These are phyloP conservation scores for Ophiostoma tasmaniense DNA, from an alignment of 2,329 filamentous ascomycete genomes.

Conservation along the genomic window DNA sequence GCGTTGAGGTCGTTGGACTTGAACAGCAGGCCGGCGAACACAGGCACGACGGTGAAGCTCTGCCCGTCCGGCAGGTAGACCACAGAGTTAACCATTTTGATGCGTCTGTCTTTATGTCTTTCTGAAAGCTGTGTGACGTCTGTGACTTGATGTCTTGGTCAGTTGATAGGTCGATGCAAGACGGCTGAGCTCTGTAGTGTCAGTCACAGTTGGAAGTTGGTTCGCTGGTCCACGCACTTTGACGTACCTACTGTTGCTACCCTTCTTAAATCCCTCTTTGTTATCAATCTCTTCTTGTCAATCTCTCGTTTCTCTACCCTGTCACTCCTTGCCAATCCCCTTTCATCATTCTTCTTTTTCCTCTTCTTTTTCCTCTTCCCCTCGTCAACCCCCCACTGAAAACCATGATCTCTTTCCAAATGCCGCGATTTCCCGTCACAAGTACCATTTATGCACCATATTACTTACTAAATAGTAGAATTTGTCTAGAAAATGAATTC, in stretches of 20 bases:
- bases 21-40: conserved; percentile 89
- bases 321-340: neutral
- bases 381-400: neutral
- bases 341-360: neutral
- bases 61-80: conserved; percentile 83
- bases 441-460: neutral
- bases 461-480: neutral
- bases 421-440: neutral
- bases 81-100: conserved; percentile 30
- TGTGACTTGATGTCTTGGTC: neutral
- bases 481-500: neutral
- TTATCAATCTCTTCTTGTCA: neutral
- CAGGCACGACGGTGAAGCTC: conserved; percentile 68
- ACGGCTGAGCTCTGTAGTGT: neutral
- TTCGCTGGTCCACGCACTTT: neutral
- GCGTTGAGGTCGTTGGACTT: conserved; percentile 67
- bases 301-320: neutral
- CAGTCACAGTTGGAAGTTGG: neutral
- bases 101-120: neutral
- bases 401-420: neutral
- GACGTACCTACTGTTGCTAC: neutral
- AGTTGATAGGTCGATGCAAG: neutral
- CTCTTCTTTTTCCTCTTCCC: neutral
- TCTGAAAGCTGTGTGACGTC: neutral
- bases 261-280: conserved; percentile 1